Evolutionary conservation across 495 filamentous ascomycete genomes (phyloP).

Genomic region (Ramalina intermedia): DNA sequence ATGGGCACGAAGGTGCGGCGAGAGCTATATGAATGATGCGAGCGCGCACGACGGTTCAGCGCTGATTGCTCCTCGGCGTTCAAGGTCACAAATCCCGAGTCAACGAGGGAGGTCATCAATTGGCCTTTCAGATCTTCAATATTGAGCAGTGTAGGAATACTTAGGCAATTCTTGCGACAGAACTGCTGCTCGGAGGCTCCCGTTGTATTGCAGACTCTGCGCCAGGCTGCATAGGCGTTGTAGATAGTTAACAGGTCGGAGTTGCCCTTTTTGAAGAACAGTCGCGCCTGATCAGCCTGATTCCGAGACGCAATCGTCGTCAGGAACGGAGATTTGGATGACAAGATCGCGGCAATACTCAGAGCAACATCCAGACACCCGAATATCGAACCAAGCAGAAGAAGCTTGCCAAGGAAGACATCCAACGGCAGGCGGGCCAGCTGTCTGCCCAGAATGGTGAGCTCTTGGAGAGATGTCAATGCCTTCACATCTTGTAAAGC

Average conservation of each 20-base stretch:
- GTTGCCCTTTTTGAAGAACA: constrained; percentile 65
- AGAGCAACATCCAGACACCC: constrained; percentile 79
- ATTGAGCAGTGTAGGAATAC: constrained; percentile 62
- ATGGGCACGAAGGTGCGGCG: constrained; percentile 66
- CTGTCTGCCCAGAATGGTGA: constrained; percentile 76
- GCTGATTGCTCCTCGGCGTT: constrained; percentile 49
- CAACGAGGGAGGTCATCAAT: constrained; percentile 63
- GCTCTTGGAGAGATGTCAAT: constrained; percentile 60
- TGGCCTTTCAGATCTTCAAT: constrained; percentile 95
- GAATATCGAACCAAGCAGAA: constrained; percentile 70
- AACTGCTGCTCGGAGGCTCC: constrained; percentile 64
- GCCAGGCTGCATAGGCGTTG: constrained; percentile 85
- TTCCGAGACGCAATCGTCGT: constrained; percentile 66
- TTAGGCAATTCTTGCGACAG: constrained; percentile 85
- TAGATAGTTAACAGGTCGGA: constrained; percentile 87
- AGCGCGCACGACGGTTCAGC: constrained; percentile 42
- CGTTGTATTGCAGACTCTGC: constrained; percentile 51
- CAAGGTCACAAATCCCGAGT: constrained; percentile 66
- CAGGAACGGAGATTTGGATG: constrained; percentile 86
- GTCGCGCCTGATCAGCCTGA: constrained; percentile 62
- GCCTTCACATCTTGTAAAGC: constrained; percentile 87
- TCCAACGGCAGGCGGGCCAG: constrained; percentile 81
- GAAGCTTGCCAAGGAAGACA: constrained; percentile 85
- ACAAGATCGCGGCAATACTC: constrained; percentile 82
- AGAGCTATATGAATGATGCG: constrained; percentile 26